Evolutionary conservation across 768 basidiomycete genomes (phyloP), one percentile per base, ranked within the genome.

Genomic region (Mycena venus): DNA sequence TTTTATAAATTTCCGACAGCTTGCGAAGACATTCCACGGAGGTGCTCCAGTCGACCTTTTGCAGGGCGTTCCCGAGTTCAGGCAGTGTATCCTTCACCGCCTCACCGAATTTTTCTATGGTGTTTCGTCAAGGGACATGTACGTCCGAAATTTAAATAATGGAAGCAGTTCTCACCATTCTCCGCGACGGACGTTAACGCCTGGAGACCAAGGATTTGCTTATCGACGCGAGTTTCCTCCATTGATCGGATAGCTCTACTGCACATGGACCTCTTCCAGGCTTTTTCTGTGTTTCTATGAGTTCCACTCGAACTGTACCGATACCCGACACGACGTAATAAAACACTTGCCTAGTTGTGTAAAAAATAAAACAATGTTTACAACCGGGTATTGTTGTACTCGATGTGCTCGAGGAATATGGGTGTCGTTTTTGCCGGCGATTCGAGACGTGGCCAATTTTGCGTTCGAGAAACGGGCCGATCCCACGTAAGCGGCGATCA

Each of bases 151-250:
- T n/a, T n/a, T n/a, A n/a, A n/a, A n/a, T n/a, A n/a, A n/a, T n/a
- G n/a, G n/a, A n/a, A n/a, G n/a, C n/a, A n/a, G n/a, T n/a, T n/a
- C 38, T 42, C 14, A 68, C 66, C 55, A 23, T 68, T 44, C 55
- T 58, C 2, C 21, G 66, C 55, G 19, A 68, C 25, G 19, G 21
- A 56, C 32, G 66, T 40, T 23, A 68, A 23, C 7, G 34, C 40
- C 15, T 44, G 14, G 17, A 38, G 34, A 7, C 66, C 66, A 27
- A 29, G 15, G 4, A 66, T 55, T 40, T 38, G 31, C 23, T 36
- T 27, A 31, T 64, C 64, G 12, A 38, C 14, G 15, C 31, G 29
- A 23, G 19, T 21, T 12, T 58, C 55, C n/a, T 40, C 55, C 25
- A 68, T 31, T 17, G 44, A 44, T 42, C 21, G 66, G 17, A 68